Conservation (phyloP, 176 grass and related monocot species). For the Poa pratensis region DNA sequence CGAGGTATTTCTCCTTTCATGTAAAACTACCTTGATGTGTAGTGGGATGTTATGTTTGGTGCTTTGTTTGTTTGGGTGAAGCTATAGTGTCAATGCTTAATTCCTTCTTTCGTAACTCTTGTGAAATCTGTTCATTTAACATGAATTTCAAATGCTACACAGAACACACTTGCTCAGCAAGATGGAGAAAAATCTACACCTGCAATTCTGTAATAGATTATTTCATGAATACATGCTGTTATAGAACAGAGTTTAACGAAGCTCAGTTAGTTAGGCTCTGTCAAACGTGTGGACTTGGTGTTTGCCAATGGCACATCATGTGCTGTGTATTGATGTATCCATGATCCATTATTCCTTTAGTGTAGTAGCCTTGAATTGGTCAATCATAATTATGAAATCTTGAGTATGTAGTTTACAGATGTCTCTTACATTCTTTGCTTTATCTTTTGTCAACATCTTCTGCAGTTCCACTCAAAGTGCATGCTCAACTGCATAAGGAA, state of each 20-base stretch:
- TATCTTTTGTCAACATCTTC: slow-evolving; percentile 20
- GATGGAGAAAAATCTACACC: not conserved
- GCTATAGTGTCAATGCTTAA: not conserved
- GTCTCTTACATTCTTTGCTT: slow-evolving; percentile 16
- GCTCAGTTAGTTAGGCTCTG: not conserved
- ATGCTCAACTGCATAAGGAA: not conserved
- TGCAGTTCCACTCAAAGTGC: not conserved
- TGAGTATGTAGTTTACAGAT: not conserved
- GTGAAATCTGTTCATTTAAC: slow-evolving; percentile 11
- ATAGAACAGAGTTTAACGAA: not conserved
- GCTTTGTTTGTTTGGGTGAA: not conserved
- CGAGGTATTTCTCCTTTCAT: slow-evolving; percentile 69
- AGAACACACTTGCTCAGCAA: slow-evolving; percentile 21
- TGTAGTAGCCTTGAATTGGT: slow-evolving; percentile 19
- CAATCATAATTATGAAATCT: slow-evolving; percentile 16
- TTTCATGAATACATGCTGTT: slow-evolving; percentile 24
- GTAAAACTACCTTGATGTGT: not conserved
- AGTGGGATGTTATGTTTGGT: not conserved
- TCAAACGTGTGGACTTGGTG: not conserved
- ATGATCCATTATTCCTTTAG: slow-evolving; percentile 8
- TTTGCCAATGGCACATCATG: slow-evolving; percentile 4
- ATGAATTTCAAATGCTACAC: not conserved
- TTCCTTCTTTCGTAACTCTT: not conserved
- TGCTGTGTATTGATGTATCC: not conserved
- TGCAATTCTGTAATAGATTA: slow-evolving; percentile 2